Evolutionary conservation across 768 basidiomycete genomes (phyloP).

Genomic region (Tulasnella sp.): DNA sequence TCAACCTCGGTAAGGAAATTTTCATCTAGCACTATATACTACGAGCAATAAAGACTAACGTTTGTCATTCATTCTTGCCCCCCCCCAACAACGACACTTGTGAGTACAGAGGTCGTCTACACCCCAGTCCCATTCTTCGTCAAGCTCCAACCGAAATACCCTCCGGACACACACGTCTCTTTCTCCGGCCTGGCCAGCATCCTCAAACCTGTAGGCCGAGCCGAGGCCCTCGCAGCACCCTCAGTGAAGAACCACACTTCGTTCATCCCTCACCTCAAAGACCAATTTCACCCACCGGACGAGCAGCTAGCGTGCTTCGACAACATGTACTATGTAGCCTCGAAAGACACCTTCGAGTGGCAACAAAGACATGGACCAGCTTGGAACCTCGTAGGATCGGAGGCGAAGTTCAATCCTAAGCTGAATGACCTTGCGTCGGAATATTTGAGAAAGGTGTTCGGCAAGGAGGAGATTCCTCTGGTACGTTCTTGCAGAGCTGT

Average conservation of each 20-base stretch:
- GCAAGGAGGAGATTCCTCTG: background rate
- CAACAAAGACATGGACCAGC: conserved; percentile 38
- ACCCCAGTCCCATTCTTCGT: conserved; percentile 2
- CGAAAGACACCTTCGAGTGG: conserved; percentile 34
- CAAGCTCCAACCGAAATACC: background rate
- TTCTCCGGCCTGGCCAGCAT: conserved; percentile 39
- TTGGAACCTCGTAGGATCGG: conserved; percentile 37
- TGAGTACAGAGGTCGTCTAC: background rate
- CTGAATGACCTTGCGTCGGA: background rate
- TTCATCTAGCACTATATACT: background rate
- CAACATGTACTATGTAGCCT: conserved; percentile 36
- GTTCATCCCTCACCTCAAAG: background rate
- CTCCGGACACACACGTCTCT: conserved; percentile 33
- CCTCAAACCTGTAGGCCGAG: conserved; percentile 33
- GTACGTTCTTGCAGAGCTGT: background rate
- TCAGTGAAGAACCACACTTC: conserved; percentile 1
- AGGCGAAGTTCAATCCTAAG: background rate
- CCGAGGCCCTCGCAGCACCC: conserved; percentile 20
- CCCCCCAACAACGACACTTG: background rate
- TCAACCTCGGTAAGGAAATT: background rate
- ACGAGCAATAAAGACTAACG: background rate
- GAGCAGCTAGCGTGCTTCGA: conserved; percentile 39
- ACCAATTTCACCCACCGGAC: conserved; percentile 35
- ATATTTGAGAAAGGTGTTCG: conserved; percentile 14
- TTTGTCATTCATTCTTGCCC: background rate